Percentiles rank a stretch among this genome's conserved stretches.
These are phyloP conservation scores for Capsicum rhomboideum DNA, from an alignment of 257 asterid genomes.

Conservation along the genomic window DNA sequence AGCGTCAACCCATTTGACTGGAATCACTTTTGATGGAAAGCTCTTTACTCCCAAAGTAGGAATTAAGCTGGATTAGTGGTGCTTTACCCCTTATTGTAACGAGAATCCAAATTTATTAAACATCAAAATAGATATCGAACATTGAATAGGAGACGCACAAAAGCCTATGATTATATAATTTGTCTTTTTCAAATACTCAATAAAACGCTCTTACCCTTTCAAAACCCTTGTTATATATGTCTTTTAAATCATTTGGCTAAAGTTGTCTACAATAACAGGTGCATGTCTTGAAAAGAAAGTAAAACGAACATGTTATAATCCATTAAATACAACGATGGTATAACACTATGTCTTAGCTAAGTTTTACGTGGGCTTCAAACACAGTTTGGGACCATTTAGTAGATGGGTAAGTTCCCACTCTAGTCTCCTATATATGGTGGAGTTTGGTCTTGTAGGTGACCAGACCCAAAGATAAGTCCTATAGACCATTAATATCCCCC, in stretches of 20 bases:
- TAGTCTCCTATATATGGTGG: background rate
- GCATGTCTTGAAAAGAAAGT: no score
- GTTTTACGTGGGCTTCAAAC: background rate
- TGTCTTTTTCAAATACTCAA: background rate
- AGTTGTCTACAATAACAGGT: background rate
- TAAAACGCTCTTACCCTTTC: background rate
- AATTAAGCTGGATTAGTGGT: background rate
- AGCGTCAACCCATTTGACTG: no score
- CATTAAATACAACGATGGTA: background rate
- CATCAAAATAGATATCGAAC: background rate
- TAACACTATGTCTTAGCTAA: background rate
- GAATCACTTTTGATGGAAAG: no score
- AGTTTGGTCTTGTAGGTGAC: background rate
- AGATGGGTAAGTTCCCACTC: background rate
- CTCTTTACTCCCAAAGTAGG: no score
- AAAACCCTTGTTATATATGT: background rate
- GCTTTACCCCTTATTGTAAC: background rate
- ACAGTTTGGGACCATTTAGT: background rate
- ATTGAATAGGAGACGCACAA: no score
- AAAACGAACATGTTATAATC: no score
- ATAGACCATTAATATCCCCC: slow-evolving; percentile 7
- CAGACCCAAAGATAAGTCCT: background rate
- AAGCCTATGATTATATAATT: background rate
- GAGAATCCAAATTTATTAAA: background rate
- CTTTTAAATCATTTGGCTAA: background rate